phyloP scores from a whole-genome alignment of 805 yeast genomes.

The Helenozyma rhizophorensis region DNA sequence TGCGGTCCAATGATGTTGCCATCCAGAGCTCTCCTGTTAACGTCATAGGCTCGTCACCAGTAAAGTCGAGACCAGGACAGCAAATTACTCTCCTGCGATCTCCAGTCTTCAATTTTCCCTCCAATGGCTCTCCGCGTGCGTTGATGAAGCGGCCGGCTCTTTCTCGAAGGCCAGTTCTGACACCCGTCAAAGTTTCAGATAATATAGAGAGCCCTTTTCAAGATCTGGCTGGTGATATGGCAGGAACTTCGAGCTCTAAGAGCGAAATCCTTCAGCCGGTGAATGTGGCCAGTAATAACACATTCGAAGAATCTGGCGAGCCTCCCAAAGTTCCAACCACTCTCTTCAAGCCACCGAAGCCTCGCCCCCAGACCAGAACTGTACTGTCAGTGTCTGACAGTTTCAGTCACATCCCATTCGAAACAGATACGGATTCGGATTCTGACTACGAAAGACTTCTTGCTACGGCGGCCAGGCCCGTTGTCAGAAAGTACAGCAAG shows the following conservation, averaged over 20 bases:
- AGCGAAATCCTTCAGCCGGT: no score
- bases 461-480: slow-evolving; percentile 7
- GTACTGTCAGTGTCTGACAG: neutral
- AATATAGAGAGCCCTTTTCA: no score
- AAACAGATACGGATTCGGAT: slow-evolving; percentile 11
- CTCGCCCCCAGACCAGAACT: neutral
- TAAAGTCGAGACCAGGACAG: slow-evolving; percentile 28
- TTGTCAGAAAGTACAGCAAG: slow-evolving; percentile 10
- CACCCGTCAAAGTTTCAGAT: no score
- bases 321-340: no score
- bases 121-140: slow-evolving; percentile 5
- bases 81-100: slow-evolving; percentile 30
- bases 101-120: slow-evolving; percentile 26
- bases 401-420: neutral
- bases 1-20: neutral
- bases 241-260: no score
- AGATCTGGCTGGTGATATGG: no score
- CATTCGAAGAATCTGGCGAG: no score
- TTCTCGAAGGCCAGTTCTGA: no score
- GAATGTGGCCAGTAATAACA: no score
- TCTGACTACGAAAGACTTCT: slow-evolving; percentile 15
- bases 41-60: slow-evolving; percentile 9
- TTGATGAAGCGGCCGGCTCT: no score
- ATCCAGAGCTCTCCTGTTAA: slow-evolving; percentile 7
- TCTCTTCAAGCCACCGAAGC: no score